Evolutionary conservation across 208 protist genomes (phyloP).

Genomic region (Porcisia hertigi): DNA sequence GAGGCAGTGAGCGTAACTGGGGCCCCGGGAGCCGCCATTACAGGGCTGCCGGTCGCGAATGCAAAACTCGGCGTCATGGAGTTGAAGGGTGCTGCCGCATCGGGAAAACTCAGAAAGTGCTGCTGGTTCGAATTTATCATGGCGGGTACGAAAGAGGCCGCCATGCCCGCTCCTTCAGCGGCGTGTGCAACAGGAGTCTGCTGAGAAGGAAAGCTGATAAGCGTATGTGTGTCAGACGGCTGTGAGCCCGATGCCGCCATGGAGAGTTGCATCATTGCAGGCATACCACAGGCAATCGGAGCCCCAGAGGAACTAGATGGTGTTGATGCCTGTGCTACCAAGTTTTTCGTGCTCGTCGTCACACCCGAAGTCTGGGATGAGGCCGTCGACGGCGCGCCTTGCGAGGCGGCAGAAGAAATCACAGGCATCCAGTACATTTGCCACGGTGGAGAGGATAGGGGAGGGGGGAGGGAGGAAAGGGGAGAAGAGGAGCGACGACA

Average conservation of each 20-base stretch:
- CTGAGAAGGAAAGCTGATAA: neutral
- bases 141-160: neutral
- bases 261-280: neutral
- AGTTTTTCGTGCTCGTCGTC: neutral
- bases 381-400: neutral
- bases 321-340: neutral
- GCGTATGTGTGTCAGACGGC: neutral
- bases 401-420: neutral
- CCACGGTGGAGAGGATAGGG: neutral
- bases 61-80: neutral
- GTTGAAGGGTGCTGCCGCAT: neutral
- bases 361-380: neutral
- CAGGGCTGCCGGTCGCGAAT: neutral
- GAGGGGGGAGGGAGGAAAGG: neutral
- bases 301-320: neutral
- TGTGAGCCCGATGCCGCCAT: neutral
- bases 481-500: neutral
- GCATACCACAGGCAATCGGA: neutral
- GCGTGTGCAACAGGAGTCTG: neutral
- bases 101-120: neutral
- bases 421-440: constrained; percentile 4
- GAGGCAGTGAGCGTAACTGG: neutral
- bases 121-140: neutral
- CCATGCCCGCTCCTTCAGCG: neutral
- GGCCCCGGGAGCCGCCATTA: neutral